Percentiles rank a stretch among this genome's conserved stretches.
phyloP scores from a whole-genome alignment of 306 rosid genomes.

The Gillenia trifoliata region DNA sequence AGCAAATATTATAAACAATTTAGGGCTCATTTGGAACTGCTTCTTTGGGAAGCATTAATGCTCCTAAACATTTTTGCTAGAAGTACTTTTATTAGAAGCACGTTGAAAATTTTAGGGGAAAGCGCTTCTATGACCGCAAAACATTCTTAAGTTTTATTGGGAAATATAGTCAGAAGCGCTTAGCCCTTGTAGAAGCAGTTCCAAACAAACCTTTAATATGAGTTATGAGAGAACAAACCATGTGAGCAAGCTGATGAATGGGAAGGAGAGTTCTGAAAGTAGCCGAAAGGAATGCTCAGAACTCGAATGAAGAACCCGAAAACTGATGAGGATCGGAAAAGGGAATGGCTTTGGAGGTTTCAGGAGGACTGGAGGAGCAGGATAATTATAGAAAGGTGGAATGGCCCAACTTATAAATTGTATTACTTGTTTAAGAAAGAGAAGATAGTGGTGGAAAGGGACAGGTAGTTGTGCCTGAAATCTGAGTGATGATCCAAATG shows the following conservation, averaged over 20 bases:
- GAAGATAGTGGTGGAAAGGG: constrained; percentile 15
- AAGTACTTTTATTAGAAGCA: no score
- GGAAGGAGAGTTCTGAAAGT: background rate
- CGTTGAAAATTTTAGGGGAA: background rate
- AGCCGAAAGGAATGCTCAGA: constrained; percentile 6
- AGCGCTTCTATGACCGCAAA: no score
- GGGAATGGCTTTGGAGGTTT: background rate
- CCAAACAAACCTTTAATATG: no score
- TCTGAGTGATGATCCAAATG: background rate
- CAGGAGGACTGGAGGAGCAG: constrained; percentile 12
- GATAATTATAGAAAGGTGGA: constrained; percentile 20
- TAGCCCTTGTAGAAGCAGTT: no score
- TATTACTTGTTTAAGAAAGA: constrained; percentile 3
- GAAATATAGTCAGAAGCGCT: no score
- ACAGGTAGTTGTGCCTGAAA: constrained; percentile 26
- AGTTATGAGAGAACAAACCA: constrained; percentile 10
- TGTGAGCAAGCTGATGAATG: constrained; percentile 1
- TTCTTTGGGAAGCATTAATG: no score
- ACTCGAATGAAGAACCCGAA: constrained; percentile 6
- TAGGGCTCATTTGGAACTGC: no score
- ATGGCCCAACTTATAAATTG: background rate
- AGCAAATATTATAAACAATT: background rate
- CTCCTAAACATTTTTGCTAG: no score
- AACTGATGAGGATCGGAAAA: background rate
- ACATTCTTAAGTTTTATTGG: no score